Evolutionary conservation across 208 protist genomes (phyloP).

Genomic region (Crithidia mellificae): DNA sequence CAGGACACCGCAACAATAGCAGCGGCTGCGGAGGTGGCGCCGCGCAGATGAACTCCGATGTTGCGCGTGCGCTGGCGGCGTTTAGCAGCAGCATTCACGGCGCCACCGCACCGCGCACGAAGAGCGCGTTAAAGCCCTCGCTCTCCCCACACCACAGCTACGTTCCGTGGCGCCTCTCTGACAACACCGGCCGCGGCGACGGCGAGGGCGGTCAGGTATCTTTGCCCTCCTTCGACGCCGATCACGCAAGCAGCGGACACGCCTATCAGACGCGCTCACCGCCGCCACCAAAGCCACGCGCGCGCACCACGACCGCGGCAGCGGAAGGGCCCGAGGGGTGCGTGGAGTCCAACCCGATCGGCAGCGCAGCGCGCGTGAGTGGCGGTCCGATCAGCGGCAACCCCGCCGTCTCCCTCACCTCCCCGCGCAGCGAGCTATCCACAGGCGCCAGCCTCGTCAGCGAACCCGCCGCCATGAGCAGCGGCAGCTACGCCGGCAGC

Average conservation of each 20-base stretch:
- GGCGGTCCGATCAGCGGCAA: neutral
- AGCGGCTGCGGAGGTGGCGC: neutral
- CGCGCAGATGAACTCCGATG: neutral
- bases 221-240: too few relatives aligned
- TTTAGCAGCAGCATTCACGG: too few relatives aligned
- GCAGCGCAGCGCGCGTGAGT: neutral
- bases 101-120: too few relatives aligned
- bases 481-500: slow-evolving; percentile 12
- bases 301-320: neutral
- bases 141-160: too few relatives aligned
- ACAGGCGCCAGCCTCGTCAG: slow-evolving; percentile 1
- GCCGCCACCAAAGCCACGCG: neutral
- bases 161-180: too few relatives aligned
- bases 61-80: neutral
- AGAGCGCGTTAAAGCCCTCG: too few relatives aligned
- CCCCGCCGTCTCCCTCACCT: neutral
- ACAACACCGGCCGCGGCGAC: neutral
- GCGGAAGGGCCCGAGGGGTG: neutral
- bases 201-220: too few relatives aligned
- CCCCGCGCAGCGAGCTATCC: neutral
- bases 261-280: neutral
- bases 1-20: neutral
- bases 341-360: neutral
- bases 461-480: neutral
- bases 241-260: neutral